phyloP scores from a whole-genome alignment of 805 yeast genomes.

The Metschnikowia borealis region DNA sequence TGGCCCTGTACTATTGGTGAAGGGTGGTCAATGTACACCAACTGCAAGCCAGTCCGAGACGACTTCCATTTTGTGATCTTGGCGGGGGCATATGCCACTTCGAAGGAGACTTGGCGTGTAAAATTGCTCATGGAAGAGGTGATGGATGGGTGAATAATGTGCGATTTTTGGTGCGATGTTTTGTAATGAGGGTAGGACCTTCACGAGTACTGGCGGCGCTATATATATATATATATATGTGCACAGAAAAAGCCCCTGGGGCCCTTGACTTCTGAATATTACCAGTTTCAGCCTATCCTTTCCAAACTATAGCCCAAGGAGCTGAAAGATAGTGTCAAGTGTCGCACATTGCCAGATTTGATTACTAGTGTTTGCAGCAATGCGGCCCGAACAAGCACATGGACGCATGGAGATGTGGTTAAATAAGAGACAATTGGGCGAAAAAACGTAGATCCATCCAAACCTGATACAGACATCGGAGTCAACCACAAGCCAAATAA shows the following conservation, averaged over 20 bases:
- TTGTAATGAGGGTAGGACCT: not conserved
- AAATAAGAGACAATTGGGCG: no score
- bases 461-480: no score
- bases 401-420: no score
- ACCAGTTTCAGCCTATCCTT: no score
- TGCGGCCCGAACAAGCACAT: not conserved
- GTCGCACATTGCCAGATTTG: no score
- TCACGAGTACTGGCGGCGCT: no score
- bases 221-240: not conserved
- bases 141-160: not conserved
- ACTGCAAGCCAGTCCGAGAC: conserved; percentile 72
- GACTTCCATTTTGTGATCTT: conserved; percentile 74
- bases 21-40: conserved; percentile 70
- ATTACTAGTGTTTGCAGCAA: not conserved
- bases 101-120: conserved; percentile 42
- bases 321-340: no score
- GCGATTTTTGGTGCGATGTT: conserved; percentile 1
- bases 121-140: conserved; percentile 16
- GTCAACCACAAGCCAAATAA: no score
- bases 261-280: not conserved
- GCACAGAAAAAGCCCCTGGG: not conserved
- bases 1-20: conserved; percentile 91
- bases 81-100: conserved; percentile 73
- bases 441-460: no score
- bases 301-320: no score